These are phyloP conservation scores for Talaromyces nanjingensis DNA, from an alignment of 495 filamentous ascomycete genomes.

Conservation along the genomic window DNA sequence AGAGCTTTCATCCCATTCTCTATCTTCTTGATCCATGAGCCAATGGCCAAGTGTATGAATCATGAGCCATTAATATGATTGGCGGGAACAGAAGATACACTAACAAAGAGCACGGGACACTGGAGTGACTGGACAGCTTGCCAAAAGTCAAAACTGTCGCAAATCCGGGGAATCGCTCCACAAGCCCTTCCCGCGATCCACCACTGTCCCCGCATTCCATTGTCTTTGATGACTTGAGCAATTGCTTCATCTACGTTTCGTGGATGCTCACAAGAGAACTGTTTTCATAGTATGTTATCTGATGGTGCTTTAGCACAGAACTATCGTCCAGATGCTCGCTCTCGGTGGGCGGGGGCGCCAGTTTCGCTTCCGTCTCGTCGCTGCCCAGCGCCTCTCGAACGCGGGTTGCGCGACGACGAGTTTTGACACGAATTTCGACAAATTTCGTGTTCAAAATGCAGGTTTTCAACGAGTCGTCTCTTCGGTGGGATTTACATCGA, in stretches of 20 bases:
- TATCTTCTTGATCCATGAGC: neutral
- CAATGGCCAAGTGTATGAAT: neutral
- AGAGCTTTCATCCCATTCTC: neutral
- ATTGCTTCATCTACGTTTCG: neutral
- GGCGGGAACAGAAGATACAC: neutral
- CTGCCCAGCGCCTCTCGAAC: neutral
- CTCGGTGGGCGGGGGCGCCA: neutral
- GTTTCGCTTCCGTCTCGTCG: neutral
- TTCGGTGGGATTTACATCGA: neutral
- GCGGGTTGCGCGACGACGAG: neutral
- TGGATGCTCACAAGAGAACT: neutral
- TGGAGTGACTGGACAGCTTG: neutral
- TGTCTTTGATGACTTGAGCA: neutral
- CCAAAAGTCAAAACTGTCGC: neutral
- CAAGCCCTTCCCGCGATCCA: neutral
- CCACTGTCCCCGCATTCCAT: slow-evolving; percentile 1
- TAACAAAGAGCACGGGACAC: neutral
- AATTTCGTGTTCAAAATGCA: neutral
- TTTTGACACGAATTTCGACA: neutral
- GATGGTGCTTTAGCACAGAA: neutral
- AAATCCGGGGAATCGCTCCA: slow-evolving; percentile 5
- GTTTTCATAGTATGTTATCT: neutral
- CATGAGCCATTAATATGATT: neutral
- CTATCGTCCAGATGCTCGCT: neutral
- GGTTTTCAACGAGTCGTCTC: neutral